phyloP scores from a whole-genome alignment of 225 moss, liverwort and hornwort species.

The Pseudisothecium myosuroides region DNA sequence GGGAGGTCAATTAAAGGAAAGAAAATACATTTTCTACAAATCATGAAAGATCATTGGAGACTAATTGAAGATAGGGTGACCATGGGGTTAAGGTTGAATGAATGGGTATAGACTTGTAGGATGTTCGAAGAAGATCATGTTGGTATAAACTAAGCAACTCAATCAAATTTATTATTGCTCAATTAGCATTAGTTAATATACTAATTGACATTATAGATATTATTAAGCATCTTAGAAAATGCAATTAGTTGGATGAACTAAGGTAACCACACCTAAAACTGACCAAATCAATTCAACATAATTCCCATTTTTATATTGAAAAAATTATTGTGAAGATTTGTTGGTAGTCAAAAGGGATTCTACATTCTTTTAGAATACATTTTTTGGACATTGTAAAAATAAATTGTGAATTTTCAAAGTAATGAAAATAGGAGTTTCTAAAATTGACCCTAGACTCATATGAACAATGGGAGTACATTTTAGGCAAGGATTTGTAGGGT shows the following conservation, averaged over 20 bases:
- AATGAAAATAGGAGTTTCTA: rapidly evolving
- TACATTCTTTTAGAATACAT: no score
- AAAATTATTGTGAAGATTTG: neutral
- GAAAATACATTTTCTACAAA: neutral
- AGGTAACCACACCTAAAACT: rapidly evolving
- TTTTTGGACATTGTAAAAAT: neutral
- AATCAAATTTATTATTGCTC: neutral
- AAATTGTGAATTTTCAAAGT: neutral
- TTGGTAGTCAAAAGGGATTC: neutral
- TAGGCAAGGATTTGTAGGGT: rapidly evolving
- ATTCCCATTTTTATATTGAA: no score
- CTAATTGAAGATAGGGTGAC: neutral
- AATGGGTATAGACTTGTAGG: rapidly evolving
- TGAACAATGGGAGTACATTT: neutral
- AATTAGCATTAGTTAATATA: neutral
- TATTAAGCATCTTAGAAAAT: neutral
- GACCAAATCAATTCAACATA: neutral
- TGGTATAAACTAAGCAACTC: neutral
- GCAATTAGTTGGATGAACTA: neutral
- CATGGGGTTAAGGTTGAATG: neutral
- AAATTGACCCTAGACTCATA: rapidly evolving
- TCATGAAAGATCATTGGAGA: no score
- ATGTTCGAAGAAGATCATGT: neutral
- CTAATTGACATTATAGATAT: no score
- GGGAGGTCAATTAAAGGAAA: no score